Conservation (phyloP, 139 green algal species). For the Coccomyxa sp. region DNA sequence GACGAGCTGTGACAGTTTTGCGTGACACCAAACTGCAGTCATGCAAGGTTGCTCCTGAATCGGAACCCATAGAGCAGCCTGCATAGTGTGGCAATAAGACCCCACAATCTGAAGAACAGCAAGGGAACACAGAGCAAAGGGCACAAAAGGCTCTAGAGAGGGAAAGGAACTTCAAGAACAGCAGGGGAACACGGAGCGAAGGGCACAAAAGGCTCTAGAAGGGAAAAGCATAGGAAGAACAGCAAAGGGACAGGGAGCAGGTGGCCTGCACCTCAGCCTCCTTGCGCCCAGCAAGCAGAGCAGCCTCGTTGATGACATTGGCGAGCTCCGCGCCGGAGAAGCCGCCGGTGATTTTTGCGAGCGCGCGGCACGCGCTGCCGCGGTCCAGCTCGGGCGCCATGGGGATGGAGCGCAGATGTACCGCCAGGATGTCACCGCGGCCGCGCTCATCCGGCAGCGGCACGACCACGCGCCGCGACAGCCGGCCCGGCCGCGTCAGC, state of each 20-base stretch:
- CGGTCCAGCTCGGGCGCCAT: slow-evolving; percentile 27
- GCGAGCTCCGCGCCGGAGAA: slow-evolving; percentile 88
- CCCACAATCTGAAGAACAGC: too few species aligned
- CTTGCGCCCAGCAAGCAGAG: slow-evolving; percentile 71
- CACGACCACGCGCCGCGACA: slow-evolving; percentile 62
- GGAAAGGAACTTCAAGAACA: too few species aligned
- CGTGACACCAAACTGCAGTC: too few species aligned
- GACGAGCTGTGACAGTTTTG: background rate
- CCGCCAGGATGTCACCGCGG: slow-evolving; percentile 63
- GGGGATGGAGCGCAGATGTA: slow-evolving; percentile 69
- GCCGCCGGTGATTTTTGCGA: slow-evolving; percentile 15
- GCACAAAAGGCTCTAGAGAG: too few species aligned
- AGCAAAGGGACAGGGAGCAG: too few species aligned
- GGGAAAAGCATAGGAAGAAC: too few species aligned
- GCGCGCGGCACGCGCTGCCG: background rate
- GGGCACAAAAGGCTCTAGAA: too few species aligned
- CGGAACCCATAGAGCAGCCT: too few species aligned
- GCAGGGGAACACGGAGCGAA: too few species aligned
- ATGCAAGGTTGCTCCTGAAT: too few species aligned
- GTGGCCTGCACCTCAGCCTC: slow-evolving; percentile 18
- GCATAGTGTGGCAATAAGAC: too few species aligned
- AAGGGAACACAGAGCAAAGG: too few species aligned
- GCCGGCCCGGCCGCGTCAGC: slow-evolving; percentile 77
- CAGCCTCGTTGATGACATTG: slow-evolving; percentile 92
- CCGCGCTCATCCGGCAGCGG: slow-evolving; percentile 71